Base-by-base conservation (phyloP, 495 filamentous ascomycete genomes). In the Staphylotrichum longicolle region DNA sequence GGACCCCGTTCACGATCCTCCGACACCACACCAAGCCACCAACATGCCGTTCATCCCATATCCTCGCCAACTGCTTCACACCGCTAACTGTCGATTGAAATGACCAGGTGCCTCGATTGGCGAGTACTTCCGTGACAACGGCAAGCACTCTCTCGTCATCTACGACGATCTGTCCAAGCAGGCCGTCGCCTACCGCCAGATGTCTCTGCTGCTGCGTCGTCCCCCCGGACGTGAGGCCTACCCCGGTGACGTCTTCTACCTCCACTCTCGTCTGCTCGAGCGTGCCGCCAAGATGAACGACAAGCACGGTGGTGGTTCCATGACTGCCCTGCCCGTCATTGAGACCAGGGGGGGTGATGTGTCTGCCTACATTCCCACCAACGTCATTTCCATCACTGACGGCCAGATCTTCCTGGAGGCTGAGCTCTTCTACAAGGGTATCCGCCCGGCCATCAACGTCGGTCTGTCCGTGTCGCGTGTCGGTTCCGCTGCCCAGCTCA, bases 311-410 rank as follows among this genome's bases (percentile, higher is more conserved):
- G 90, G 88, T 79, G 94, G 94, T 73, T 98, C 94, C 68, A 83
- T 98, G 74, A 98, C 94, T 78, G 95, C 95, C 66, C 89, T 98
- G 53, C 94, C 94, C 77, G 81, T 98, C 81, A 98, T 98, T 76
- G 94, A 98, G 85, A 98, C 94, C 78, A 95, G 98, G 85, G 94
- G 94, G 88, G 94, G 94, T 90, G 94, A 98, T 81, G 94, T 98
- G 78, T 98, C 95, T 71, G 94, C 94, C 69, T 98, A 98, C 81
- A 98, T 98, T 85, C 94, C 94, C 74, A 98, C 94, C 83, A 98
- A 98, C 84, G 94, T 98, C 83, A 98, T 98, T 86, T 98, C 95
- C 75, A 98, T 98, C 74, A 98, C 94, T 66, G 94, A 98, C 72
- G 94, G 94, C 61, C 94, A 98, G 83, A 98, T 98, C 80, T 98